Percentiles rank a stretch among this genome's conserved stretches.
These are phyloP conservation scores for thale cress (Arabidopsis thaliana) DNA, from an alignment of 345 rosid genomes.

Conservation along the genomic window TAIR10.1 NC_003075.7:81501-82000, in stretches of 20 bases:
- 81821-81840: conserved; percentile 63
- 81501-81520: conserved; percentile 24
- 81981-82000: conserved; percentile 52
- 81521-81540: neutral
- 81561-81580: neutral
- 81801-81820: conserved; percentile 63
- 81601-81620: neutral
- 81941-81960: conserved; percentile 49
- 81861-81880: conserved; percentile 38
- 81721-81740: conserved; percentile 73
- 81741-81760: conserved; percentile 88
- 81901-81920: conserved; percentile 55
- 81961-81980: conserved; percentile 41
- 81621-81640: conserved; percentile 57
- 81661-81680: conserved; percentile 45
- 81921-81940: conserved; percentile 48
- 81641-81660: conserved; percentile 56
- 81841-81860: conserved; percentile 62
- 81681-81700: conserved; percentile 55
- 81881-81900: conserved; percentile 41
- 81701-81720: conserved; percentile 61
- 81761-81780: conserved; percentile 50
- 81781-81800: conserved; percentile 38
- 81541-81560: neutral
- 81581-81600: neutral